phyloP scores from a whole-genome alignment of 768 basidiomycete species.

The Psilocybe cubensis region DNA sequence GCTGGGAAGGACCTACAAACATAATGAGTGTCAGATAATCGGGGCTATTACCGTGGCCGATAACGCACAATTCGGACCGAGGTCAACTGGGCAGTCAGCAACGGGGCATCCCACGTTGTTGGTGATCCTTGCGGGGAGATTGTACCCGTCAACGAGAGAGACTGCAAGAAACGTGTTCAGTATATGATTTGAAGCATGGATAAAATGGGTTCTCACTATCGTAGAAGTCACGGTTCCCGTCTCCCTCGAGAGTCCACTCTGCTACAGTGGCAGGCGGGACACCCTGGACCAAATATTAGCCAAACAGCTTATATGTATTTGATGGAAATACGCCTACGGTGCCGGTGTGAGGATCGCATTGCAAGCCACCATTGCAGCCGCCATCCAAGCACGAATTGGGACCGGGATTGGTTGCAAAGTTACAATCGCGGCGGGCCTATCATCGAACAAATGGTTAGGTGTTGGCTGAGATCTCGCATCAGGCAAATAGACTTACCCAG shows the following conservation, averaged over 20 bases:
- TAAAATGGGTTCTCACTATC: slow-evolving; percentile 46
- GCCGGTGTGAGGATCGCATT: slow-evolving; percentile 54
- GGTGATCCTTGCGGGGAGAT: slow-evolving; percentile 60
- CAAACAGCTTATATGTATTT: background rate
- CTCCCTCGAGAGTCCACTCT: slow-evolving; percentile 61
- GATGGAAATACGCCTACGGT: slow-evolving; percentile 39
- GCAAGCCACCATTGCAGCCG: slow-evolving; percentile 71
- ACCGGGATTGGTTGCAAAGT: slow-evolving; percentile 57
- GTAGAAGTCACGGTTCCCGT: slow-evolving; percentile 54
- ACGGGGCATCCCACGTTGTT: slow-evolving; percentile 58
- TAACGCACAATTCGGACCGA: slow-evolving; percentile 47
- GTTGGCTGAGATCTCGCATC: background rate
- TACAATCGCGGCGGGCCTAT: slow-evolving; percentile 67
- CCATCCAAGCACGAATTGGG: slow-evolving; percentile 66
- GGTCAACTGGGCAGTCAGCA: slow-evolving; percentile 64
- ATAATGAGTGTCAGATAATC: slow-evolving; percentile 3
- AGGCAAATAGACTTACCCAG: slow-evolving; percentile 34
- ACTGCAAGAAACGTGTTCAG: slow-evolving; percentile 36
- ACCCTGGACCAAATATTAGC: slow-evolving; percentile 34
- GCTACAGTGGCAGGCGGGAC: slow-evolving; percentile 74
- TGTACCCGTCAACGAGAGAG: slow-evolving; percentile 69
- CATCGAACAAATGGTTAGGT: background rate
- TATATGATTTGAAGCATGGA: background rate
- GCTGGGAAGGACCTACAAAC: slow-evolving; percentile 46
- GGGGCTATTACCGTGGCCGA: background rate